Base-by-base conservation (phyloP, 1,284 basidiomycete species). In the Trametes pubescens region DNA sequence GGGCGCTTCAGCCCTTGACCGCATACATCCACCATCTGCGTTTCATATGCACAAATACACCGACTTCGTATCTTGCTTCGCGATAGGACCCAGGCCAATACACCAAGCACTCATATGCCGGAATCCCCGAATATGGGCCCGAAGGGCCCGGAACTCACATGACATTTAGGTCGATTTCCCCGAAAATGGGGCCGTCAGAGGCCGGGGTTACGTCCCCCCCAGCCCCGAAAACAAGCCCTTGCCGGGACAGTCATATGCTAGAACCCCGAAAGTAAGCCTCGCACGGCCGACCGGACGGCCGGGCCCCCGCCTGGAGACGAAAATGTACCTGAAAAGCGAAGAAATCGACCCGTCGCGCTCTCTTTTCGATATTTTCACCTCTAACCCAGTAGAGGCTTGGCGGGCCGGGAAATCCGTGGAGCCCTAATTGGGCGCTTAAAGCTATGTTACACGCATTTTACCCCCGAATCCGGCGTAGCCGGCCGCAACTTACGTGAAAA, bases 111-210 rank as follows among this genome's bases (percentile, higher is more conserved):
- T n/a, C 26, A 49, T 49, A 49, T 32, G 26, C 48, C 29, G 48
- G 26, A 32, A 49, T 32, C 48, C 24, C 48, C 48, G 48, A 49
- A 49, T 26, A 47, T 47, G 46, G 46, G 46, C 46, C 46, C 46
- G 46, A 11, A 47, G 46, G 46, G 46, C 46, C 46, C 46, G 46
- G 22, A 47, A 13, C 37, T 38, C 14, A 38, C 14, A 16, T 38
- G 37, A 11, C 4, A 49, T 26, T 49, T 49, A 34, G 26, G 29
- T 34, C 10, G 11, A 49, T 32, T 32, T 34, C 48, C 48, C 48
- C 48, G 48, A 49, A 49, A 24, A n/a, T 34, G 26, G 11, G 48
- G 26, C 14, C 16, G 13, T 13, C 11, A n/a, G n/a, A 6, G 48
- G 48, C 26, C 48, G 16, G 22, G 16, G 48, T 49, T 14, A 49